phyloP scores from a whole-genome alignment of 1,139 yeast genomes.

The Nakaseomyces bracarensis region DNA sequence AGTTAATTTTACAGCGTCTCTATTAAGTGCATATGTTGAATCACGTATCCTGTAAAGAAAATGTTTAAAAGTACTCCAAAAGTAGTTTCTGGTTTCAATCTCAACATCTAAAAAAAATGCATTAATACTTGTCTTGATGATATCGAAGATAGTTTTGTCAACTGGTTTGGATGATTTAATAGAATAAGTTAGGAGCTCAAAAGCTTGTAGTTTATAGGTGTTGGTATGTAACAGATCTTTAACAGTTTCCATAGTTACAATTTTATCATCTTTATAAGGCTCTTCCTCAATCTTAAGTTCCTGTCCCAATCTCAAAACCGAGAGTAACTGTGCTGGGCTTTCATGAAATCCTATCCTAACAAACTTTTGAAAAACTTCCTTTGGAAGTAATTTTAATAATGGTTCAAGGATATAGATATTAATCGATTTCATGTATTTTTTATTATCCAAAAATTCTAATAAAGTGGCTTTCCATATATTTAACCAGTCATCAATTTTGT shows the following conservation, averaged over 20 bases:
- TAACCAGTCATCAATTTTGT: conserved; percentile 40
- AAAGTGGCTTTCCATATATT: conserved; percentile 44
- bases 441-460: conserved; percentile 30
- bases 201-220: conserved; percentile 46
- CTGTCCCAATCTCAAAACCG: conserved; percentile 58
- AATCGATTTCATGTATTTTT: conserved; percentile 40
- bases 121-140: conserved; percentile 40
- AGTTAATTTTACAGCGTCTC: conserved; percentile 39
- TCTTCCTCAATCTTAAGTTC: conserved; percentile 46
- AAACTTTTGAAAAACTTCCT: conserved; percentile 37
- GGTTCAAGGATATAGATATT: conserved; percentile 56
- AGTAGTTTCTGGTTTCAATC: conserved; percentile 58
- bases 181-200: conserved; percentile 53
- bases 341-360: conserved; percentile 27
- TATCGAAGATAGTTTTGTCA: conserved; percentile 37
- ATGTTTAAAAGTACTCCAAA: conserved; percentile 50
- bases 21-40: conserved; percentile 48
- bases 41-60: conserved; percentile 59
- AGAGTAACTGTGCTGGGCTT: conserved; percentile 41
- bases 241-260: conserved; percentile 35
- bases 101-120: conserved; percentile 53
- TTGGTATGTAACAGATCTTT: conserved; percentile 40
- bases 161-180: conserved; percentile 55
- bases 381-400: conserved; percentile 44
- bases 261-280: conserved; percentile 38